Conservation (phyloP, 169 alveolate species). For the Theileria annulata region DNA sequence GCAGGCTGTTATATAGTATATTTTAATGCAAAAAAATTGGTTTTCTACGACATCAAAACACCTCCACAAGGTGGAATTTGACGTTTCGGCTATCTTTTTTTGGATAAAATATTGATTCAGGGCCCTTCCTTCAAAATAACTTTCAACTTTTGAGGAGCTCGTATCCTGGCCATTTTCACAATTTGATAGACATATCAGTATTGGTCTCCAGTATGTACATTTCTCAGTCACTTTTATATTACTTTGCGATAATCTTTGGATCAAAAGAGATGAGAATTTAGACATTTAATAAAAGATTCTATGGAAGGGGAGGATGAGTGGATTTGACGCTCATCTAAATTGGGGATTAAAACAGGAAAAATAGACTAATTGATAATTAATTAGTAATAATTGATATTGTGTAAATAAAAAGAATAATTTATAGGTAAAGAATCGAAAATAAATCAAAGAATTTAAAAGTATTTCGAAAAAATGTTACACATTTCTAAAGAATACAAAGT, state of each 20-base stretch:
- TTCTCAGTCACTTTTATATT: constrained; percentile 37
- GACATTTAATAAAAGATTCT: constrained; percentile 7
- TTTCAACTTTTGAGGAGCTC: neutral
- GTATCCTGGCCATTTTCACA: neutral
- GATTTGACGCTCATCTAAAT: neutral
- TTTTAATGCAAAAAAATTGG: constrained; percentile 41
- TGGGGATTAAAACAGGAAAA: neutral
- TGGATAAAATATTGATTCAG: constrained; percentile 61
- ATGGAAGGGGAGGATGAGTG: neutral
- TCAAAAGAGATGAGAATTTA: constrained; percentile 11
- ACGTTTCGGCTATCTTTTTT: constrained; percentile 29
- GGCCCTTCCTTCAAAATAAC: constrained; percentile 43
- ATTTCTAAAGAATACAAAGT: neutral
- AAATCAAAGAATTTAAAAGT: neutral
- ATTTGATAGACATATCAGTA: neutral
- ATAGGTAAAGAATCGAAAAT: neutral
- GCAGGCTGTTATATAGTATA: constrained; percentile 41
- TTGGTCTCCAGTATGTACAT: constrained; percentile 51
- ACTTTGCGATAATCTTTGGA: constrained; percentile 8
- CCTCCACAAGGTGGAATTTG: constrained; percentile 35
- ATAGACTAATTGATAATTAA: neutral
- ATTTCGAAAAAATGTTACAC: neutral
- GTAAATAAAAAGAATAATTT: neutral
- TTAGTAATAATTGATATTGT: neutral
- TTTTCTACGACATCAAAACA: constrained; percentile 41